These are phyloP conservation scores for Candida khao-thaluensis DNA, from an alignment of 805 yeast species.

Conservation along the genomic window DNA sequence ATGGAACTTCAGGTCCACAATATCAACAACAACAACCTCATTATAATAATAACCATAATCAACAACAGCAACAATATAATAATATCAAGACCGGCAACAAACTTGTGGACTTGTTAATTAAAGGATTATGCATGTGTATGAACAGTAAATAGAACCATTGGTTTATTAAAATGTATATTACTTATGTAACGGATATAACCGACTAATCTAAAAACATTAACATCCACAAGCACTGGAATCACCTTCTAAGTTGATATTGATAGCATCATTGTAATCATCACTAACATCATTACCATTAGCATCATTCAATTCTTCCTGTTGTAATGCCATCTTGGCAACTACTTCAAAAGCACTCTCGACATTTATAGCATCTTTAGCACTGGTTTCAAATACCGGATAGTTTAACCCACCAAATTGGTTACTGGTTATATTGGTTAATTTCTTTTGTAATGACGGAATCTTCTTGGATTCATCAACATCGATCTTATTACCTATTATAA, in stretches of 20 bases:
- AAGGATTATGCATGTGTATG: conserved; percentile 34
- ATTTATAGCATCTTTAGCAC: conserved; percentile 94
- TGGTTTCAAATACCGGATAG: conserved; percentile 89
- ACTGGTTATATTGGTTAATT: conserved; percentile 45
- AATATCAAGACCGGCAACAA: conserved; percentile 26
- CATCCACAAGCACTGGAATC: conserved; percentile 78
- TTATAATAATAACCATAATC: conserved; percentile 10
- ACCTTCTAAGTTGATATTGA: conserved; percentile 87
- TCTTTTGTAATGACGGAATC: conserved; percentile 56
- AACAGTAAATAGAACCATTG: conserved; percentile 18
- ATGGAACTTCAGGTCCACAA: conserved; percentile 23
- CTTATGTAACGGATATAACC: neutral
- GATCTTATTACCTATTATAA: conserved; percentile 90
- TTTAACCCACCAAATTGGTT: conserved; percentile 60
- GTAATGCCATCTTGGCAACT: conserved; percentile 91
- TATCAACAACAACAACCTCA: conserved; percentile 10
- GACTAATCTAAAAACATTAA: no score
- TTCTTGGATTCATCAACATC: conserved; percentile 92
- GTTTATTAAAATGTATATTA: neutral
- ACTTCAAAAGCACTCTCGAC: conserved; percentile 96
- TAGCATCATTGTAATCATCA: conserved; percentile 95
- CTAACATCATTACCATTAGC: conserved; percentile 54
- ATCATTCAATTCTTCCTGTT: conserved; percentile 90
- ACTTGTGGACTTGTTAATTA: conserved; percentile 29
- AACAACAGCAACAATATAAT: conserved; percentile 23